Evolutionary conservation across 345 rosid species (phyloP), one percentile per base, ranked within the genome.

Genomic region (Pelargonium nanum): DNA sequence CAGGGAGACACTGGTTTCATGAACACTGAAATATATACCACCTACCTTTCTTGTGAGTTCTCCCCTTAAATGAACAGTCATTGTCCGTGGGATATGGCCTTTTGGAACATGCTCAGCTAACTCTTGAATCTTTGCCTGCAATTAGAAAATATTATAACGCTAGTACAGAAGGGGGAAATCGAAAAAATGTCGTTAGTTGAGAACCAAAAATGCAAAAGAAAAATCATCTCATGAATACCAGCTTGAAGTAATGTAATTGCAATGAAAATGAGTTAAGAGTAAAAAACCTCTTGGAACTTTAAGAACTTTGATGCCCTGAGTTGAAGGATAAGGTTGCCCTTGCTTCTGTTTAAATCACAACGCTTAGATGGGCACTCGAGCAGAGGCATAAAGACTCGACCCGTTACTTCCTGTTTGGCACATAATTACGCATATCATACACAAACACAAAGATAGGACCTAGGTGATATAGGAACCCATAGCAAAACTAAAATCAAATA

Each of bases 121-220:
- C 83, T 93, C 99, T 76, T 93, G 99, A 76, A 93, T 83, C 78
- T 93, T 93, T 50, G 99, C 99, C 99, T 93, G 82, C 67, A 77
- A 79, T 59, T 22, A 30, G 8, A 48, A 50, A 16, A 13, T 5
- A 5, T 26, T 51, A 52, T 19, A 62, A 57, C 53, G 63, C 23
- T 45, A 0, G 5, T 57, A 57, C 23, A 59, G 28, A 26, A 63
- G 2, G 30, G 4, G n/a, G n/a, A n/a, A n/a, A n/a, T n/a, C n/a
- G n/a, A n/a, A n/a, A 26, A 24, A 30, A 32, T 24, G 21, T 51
- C 56, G 25, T n/a, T 59, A 20, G 3, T 22, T 21, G 51, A 59
- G 62, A 23, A 44, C 26, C 2, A 34, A 20, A 15, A 13, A n/a
- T 34, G 1, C 21, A 56, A 56, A 3, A 51, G 26, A 3, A 53